phyloP scores from a whole-genome alignment of 257 asterid species.

The Verbascum thapsus region DNA sequence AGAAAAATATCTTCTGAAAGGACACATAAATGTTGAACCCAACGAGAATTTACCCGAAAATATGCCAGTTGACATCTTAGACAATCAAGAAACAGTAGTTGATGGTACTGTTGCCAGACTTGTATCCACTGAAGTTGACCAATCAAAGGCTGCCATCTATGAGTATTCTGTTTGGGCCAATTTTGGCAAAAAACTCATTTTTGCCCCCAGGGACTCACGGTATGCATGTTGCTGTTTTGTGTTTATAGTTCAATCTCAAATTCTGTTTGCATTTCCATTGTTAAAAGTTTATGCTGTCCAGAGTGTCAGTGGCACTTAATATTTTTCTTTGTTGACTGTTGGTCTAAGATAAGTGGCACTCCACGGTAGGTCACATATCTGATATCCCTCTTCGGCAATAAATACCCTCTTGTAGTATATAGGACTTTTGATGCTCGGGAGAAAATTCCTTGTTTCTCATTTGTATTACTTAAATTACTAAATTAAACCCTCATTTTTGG shows the following conservation, averaged over 20 bases:
- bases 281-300: not conserved
- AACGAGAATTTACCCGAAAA: conserved; percentile 54
- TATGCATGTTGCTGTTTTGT: conserved; percentile 36
- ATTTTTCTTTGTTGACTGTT: not conserved
- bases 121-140: conserved; percentile 49
- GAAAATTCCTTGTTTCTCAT: too few relatives aligned
- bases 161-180: conserved; percentile 84
- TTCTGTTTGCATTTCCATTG: conserved; percentile 19
- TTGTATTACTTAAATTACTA: too few relatives aligned
- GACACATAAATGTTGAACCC: conserved; percentile 60
- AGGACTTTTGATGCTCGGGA: too few relatives aligned
- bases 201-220: conserved; percentile 82
- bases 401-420: too few relatives aligned
- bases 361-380: too few relatives aligned
- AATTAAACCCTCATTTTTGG: too few relatives aligned
- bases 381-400: too few relatives aligned
- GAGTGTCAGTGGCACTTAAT: conserved; percentile 11
- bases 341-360: too few relatives aligned
- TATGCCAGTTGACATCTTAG: conserved; percentile 63
- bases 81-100: conserved; percentile 51
- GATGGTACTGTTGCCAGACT: conserved; percentile 55
- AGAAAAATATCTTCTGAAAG: conserved; percentile 81
- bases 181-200: conserved; percentile 59
- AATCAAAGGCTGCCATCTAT: conserved; percentile 47
- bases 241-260: conserved; percentile 26